Base-by-base conservation (phyloP, 768 basidiomycete genomes). In the Lactifluus volemus region DNA sequence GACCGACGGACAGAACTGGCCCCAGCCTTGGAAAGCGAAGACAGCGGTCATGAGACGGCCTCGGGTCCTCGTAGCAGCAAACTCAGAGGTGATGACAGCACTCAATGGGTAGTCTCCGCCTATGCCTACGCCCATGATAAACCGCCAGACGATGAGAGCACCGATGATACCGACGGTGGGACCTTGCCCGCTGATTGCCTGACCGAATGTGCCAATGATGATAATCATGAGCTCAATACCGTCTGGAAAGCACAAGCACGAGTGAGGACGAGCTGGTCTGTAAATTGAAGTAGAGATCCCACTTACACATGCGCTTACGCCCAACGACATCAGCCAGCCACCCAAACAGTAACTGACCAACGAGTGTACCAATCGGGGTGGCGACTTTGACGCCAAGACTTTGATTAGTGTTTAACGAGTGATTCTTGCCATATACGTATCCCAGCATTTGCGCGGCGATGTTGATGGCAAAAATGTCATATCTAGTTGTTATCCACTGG, bases 31-130 rank as follows among this genome's bases (percentile, higher is more conserved):
- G 53, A 79, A 74, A 0, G 92, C 85, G 64, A 94, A 95, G 0
- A 93, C 90, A 7, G 87, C 89, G 1, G 87, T 86, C 90, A 96
- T 93, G 73, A 96, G 83, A 25, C 92, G 79, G 49, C 92, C 92
- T 65, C 92, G 83, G 50, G 78, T 83, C 47, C 80, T 80, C 17
- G 85, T 87, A 0, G 89, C 79, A 1, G 92, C 86, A 66, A 94
- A 96, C 69, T 96, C 92, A 36, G 89, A 92, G 3, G 92, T 85
- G 68, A 95, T 94, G 68, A 92, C 86, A 17, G 92, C 88, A 54
- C 81, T 84, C 0, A 94, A 71, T 6, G 92, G 92, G 70, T 95
- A 94, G 67, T 95, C 92, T 17, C 92, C 92, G 5, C 92, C 92
- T 17, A 94, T 89, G 5, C 92, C 92, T 2, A 92, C 71, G 0